These are phyloP conservation scores for Saxophila tyrrhenica DNA, from an alignment of 495 filamentous ascomycete genomes.

Conservation along the genomic window DNA sequence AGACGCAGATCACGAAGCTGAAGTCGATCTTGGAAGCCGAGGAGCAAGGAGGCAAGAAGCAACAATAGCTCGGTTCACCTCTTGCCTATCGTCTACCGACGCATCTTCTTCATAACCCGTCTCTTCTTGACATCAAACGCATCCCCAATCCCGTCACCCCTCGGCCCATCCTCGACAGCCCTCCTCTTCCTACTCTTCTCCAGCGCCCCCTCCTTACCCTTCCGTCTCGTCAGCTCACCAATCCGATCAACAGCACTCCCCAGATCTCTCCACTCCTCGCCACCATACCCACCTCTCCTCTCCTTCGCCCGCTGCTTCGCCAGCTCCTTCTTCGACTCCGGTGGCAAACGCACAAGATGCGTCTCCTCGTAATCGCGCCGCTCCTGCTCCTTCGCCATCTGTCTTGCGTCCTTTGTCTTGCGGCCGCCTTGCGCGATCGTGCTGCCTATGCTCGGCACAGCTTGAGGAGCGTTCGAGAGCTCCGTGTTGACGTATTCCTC, in stretches of 20 bases:
- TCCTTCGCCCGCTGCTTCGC: slow-evolving; percentile 51
- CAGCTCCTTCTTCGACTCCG: slow-evolving; percentile 74
- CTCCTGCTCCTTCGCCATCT: slow-evolving; percentile 13
- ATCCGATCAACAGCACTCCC: slow-evolving; percentile 62
- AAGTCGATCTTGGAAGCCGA: not conserved
- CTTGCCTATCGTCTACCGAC: slow-evolving; percentile 4
- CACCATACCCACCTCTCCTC: slow-evolving; percentile 42
- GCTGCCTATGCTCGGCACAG: slow-evolving; percentile 56
- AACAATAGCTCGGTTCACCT: not conserved
- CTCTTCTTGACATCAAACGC: slow-evolving; percentile 18
- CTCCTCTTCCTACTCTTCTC: slow-evolving; percentile 20
- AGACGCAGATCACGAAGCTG: not conserved
- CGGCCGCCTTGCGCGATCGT: slow-evolving; percentile 24
- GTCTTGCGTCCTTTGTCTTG: slow-evolving; percentile 7
- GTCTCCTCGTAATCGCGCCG: slow-evolving; percentile 60
- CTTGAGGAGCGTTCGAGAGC: slow-evolving; percentile 65
- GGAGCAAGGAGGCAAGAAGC: not conserved
- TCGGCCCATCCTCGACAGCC: slow-evolving; percentile 10
- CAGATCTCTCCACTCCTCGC: slow-evolving; percentile 58
- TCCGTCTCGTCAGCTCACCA: slow-evolving; percentile 29
- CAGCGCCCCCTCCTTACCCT: slow-evolving; percentile 13
- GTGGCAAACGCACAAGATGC: slow-evolving; percentile 69
- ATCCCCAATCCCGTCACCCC: slow-evolving; percentile 14
- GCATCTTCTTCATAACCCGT: slow-evolving; percentile 19
- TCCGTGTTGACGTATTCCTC: slow-evolving; percentile 67